Conservation (phyloP, 345 rosid species). For the Theobroma cacao region DNA sequence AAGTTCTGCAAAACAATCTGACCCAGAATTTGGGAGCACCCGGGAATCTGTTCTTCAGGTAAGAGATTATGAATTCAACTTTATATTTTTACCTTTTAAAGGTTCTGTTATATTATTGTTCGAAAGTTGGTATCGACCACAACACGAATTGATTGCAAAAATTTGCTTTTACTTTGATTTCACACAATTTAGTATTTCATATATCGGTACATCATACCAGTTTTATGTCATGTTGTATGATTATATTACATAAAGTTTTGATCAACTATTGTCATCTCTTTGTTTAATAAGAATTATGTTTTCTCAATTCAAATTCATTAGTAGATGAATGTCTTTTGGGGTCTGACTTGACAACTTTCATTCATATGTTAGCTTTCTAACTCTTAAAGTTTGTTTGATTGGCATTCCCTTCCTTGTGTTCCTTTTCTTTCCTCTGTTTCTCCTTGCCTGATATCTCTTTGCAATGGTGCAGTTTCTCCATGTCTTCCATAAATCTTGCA, state of each 20-base stretch:
- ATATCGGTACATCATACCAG: background rate
- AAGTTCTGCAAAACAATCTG: slow-evolving; percentile 36
- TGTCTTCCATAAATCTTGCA: background rate
- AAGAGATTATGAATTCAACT: slow-evolving; percentile 1
- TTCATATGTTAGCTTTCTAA: background rate
- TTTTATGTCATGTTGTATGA: background rate
- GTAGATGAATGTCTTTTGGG: background rate
- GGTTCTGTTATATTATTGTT: background rate
- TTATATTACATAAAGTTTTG: background rate
- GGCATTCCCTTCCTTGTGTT: background rate
- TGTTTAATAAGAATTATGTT: background rate
- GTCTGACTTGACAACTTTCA: background rate
- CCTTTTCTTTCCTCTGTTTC: background rate
- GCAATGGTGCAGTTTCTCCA: background rate
- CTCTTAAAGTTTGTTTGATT: background rate
- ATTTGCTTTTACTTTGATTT: background rate
- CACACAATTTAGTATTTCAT: background rate
- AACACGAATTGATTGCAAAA: background rate
- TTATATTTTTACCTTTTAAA: background rate
- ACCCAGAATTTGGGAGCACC: slow-evolving; percentile 59
- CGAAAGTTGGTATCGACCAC: background rate
- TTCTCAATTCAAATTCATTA: background rate
- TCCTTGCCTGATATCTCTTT: background rate
- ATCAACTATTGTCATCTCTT: background rate
- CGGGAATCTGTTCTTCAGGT: slow-evolving; percentile 85